Percentiles rank a stretch among this genome's conserved stretches.
phyloP scores from a whole-genome alignment of 2,329 filamentous ascomycete genomes.

The Teratosphaeria epicoccoides region DNA sequence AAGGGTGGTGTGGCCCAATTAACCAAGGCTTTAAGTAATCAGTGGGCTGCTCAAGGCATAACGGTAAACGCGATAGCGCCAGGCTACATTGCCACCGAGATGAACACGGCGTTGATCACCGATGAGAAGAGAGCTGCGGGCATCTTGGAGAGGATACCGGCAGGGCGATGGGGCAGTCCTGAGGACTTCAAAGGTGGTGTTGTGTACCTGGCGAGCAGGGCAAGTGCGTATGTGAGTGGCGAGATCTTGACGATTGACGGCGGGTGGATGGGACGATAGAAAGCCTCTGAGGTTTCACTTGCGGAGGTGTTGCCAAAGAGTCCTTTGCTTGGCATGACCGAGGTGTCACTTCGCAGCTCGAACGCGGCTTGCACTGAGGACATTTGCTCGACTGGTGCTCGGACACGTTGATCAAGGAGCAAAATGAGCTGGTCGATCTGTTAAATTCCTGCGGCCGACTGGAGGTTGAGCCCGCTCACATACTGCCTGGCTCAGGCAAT shows the following conservation, averaged over 20 bases:
- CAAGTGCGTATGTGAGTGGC: constrained; percentile 72
- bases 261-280: constrained; percentile 75
- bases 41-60: constrained; percentile 71
- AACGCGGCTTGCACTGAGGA: no score
- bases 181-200: constrained; percentile 81
- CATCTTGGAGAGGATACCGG: constrained; percentile 72
- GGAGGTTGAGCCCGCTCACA: no score
- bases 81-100: constrained; percentile 83
- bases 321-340: no score
- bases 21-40: constrained; percentile 75
- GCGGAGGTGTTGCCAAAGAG: no score
- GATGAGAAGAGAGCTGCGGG: constrained; percentile 58
- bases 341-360: no score
- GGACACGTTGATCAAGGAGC: no score
- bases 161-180: constrained; percentile 68
- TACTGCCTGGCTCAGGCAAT: no score
- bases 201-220: constrained; percentile 65
- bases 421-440: no score
- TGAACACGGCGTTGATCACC: constrained; percentile 74
- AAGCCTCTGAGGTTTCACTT: neutral
- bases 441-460: no score
- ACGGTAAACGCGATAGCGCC: constrained; percentile 83
- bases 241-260: constrained; percentile 78
- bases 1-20: constrained; percentile 80
- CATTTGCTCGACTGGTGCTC: no score